Evolutionary conservation across 495 filamentous ascomycete species (phyloP).

Genomic region (Recurvomyces mirabilis): DNA sequence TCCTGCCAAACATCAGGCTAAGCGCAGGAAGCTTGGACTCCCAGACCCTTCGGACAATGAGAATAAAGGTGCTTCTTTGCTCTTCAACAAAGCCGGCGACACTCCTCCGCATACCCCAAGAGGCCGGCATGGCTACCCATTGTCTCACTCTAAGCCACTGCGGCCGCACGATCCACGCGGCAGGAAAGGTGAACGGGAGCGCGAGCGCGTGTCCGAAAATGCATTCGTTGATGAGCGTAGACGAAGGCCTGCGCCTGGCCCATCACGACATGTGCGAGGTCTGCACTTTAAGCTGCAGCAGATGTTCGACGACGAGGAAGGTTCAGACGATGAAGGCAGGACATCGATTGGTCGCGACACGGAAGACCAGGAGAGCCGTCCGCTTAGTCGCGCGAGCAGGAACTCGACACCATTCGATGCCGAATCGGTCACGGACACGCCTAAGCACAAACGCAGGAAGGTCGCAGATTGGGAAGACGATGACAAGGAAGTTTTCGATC

Average conservation of each 20-base stretch:
- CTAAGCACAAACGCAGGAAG: conserved; percentile 29
- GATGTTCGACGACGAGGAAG: conserved; percentile 32
- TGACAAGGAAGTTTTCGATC: conserved; percentile 32
- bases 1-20: conserved; percentile 62
- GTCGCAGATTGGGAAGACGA: conserved; percentile 25
- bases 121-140: conserved; percentile 44
- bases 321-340: conserved; percentile 44
- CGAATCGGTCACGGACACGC: conserved; percentile 30
- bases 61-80: conserved; percentile 38
- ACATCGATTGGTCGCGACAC: conserved; percentile 56
- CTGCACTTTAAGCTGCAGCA: conserved; percentile 42
- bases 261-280: conserved; percentile 40
- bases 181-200: conserved; percentile 29
- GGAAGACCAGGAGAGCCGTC: conserved; percentile 72
- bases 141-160: conserved; percentile 46
- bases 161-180: conserved; percentile 39
- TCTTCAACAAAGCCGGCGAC: conserved; percentile 41
- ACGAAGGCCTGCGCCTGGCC: conserved; percentile 43
- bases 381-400: conserved; percentile 65
- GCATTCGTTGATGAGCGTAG: conserved; percentile 64
- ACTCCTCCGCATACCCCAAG: conserved; percentile 55
- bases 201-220: conserved; percentile 51
- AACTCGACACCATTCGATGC: conserved; percentile 58
- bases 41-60: conserved; percentile 49
- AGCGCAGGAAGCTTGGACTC: conserved; percentile 67